phyloP scores from a whole-genome alignment of 192 early-diverging fungal genomes.

The Coemansia sp. region DNA sequence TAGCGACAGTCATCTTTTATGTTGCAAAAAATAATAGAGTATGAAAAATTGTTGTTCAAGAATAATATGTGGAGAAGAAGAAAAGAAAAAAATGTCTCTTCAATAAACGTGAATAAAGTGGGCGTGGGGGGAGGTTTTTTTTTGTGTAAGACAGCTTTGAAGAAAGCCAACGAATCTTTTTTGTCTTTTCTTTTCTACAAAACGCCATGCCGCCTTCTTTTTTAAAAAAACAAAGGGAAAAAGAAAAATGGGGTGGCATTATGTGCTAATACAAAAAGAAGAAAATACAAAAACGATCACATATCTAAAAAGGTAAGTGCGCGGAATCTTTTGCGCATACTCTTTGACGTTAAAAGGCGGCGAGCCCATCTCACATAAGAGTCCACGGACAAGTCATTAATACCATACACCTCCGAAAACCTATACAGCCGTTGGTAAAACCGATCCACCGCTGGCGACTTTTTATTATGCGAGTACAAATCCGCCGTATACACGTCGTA shows the following conservation, averaged over 20 bases:
- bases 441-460: background rate
- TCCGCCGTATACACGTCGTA: constrained; percentile 56
- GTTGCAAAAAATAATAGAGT: background rate
- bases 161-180: background rate
- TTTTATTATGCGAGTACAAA: constrained; percentile 29
- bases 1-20: background rate
- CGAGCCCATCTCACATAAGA: constrained; percentile 46
- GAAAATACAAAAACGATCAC: constrained; percentile 5
- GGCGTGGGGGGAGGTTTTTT: too few relatives aligned
- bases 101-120: too few relatives aligned
- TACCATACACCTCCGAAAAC: constrained; percentile 28
- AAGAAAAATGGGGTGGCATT: background rate
- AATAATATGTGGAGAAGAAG: background rate
- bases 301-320: constrained; percentile 33
- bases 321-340: constrained; percentile 36
- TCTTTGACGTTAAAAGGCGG: constrained; percentile 32
- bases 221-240: background rate
- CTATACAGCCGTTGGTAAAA: constrained; percentile 43
- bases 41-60: background rate
- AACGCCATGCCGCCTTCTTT: background rate
- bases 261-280: constrained; percentile 1
- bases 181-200: background rate
- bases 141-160: too few relatives aligned
- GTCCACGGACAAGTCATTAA: constrained; percentile 36
- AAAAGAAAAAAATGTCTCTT: background rate